These are phyloP conservation scores for Neurospora terricola DNA, from an alignment of 495 filamentous ascomycete species.

Conservation along the genomic window DNA sequence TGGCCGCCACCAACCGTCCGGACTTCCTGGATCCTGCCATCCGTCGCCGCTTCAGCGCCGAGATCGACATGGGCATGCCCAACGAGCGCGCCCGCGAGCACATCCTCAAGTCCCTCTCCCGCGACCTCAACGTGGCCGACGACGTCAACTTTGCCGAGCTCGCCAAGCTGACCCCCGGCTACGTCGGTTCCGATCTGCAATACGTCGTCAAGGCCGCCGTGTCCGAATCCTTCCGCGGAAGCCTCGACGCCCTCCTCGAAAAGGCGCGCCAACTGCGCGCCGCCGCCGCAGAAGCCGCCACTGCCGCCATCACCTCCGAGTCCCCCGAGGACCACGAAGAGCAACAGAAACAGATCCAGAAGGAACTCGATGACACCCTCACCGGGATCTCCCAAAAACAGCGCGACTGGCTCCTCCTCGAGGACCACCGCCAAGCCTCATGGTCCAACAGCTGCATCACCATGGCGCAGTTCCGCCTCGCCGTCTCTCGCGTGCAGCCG, in stretches of 20 bases:
- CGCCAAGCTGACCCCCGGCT: conserved; percentile 85
- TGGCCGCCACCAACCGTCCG: conserved; percentile 88
- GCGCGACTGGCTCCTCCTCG: conserved; percentile 26
- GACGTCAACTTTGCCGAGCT: conserved; percentile 72
- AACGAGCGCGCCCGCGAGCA: conserved; percentile 74
- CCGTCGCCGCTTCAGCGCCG: conserved; percentile 77
- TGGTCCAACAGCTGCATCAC: conserved; percentile 24
- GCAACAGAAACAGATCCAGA: not conserved
- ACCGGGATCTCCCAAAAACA: conserved; percentile 29
- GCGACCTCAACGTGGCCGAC: conserved; percentile 54
- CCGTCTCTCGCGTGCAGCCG: conserved; percentile 78
- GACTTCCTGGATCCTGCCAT: conserved; percentile 84
- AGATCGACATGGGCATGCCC: conserved; percentile 93
- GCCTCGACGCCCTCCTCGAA: conserved; percentile 13
- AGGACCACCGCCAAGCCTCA: conserved; percentile 14
- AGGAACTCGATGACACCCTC: not conserved
- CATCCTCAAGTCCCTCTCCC: conserved; percentile 70
- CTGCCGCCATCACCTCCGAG: not conserved
- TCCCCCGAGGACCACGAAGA: not conserved
- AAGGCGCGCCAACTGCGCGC: conserved; percentile 20
- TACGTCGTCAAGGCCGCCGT: conserved; percentile 50
- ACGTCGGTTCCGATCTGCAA: conserved; percentile 90
- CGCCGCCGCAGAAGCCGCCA: conserved; percentile 44
- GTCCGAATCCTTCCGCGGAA: conserved; percentile 14
- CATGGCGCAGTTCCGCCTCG: conserved; percentile 58